Evolutionary conservation across 2,329 filamentous ascomycete genomes (phyloP), one percentile per base, ranked within the genome.

Genomic region (Beauveria varroae): DNA sequence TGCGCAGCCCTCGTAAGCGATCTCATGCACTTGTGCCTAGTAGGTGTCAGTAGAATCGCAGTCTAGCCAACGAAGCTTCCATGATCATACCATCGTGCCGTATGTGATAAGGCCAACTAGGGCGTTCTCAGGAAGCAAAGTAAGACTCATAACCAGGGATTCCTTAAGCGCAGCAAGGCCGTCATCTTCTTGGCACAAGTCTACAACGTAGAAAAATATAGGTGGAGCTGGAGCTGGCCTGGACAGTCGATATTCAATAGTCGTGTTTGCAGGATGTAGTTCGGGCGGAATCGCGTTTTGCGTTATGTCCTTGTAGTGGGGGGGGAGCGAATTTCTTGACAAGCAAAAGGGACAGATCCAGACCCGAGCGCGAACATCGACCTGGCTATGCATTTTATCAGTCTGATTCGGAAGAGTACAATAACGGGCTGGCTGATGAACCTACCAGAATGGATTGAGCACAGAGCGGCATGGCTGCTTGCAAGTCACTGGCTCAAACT

Each of bases 401-500:
- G 57, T 40, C 4, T 37, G 37, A 22, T 12, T 16, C 7, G 30
- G 41, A 54, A 54, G 68, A 37, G 16, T 18, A 14, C 1, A 18
- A 37, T 14, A 14, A 37, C 5, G 12, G 34, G 5, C 34, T 10
- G 5, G 34, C 9, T 37, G 12, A 37, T 16, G 12, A 37, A 12
- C 34, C n/a, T 82, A 96, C 92, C 93, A 97, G 81, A 93, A 98
- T 50, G 95, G 95, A 74, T 99, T 99, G 74, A 99, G 81, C 43
- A 98, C 92, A 60, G 93, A 93, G 75, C 93, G 89, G 76, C 95
- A 99, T 64, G 95, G 95, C 73, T 90, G 86, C 78, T 97, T 97
- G 86, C 95, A 99, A 64, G 90, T 93, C 47, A 99, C 91, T 20
- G 95, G 95, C 77, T 98, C 93, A 76, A 98, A 98, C 74, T 96